phyloP scores from a whole-genome alignment of 2,329 filamentous ascomycete genomes.

The Monosporascus sp. region DNA sequence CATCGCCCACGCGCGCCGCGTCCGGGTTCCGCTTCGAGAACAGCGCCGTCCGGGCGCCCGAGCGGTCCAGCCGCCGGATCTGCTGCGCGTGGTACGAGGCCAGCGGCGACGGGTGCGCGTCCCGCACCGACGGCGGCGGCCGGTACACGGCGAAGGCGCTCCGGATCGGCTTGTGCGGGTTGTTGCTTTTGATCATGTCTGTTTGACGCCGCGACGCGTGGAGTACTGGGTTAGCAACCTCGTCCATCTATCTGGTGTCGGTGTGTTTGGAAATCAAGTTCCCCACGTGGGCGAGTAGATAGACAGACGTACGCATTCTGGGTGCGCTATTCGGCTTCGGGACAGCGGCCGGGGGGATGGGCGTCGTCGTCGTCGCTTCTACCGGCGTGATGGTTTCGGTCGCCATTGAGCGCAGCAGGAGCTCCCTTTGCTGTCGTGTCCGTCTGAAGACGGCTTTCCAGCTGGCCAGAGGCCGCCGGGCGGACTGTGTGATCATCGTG shows the following conservation, averaged over 20 bases:
- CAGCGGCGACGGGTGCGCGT: slow-evolving; percentile 62
- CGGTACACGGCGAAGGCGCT: slow-evolving; percentile 50
- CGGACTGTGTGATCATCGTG: slow-evolving; percentile 60
- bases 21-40: slow-evolving; percentile 76
- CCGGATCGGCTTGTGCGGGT: slow-evolving; percentile 26
- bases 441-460: slow-evolving; percentile 61
- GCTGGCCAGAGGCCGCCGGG: slow-evolving; percentile 64
- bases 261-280: background rate
- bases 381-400: slow-evolving; percentile 22
- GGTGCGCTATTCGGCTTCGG: slow-evolving; percentile 1
- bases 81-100: slow-evolving; percentile 61
- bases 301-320: slow-evolving; percentile 15
- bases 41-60: slow-evolving; percentile 72
- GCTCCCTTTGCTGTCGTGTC: slow-evolving; percentile 42
- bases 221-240: slow-evolving; percentile 3
- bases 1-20: slow-evolving; percentile 77
- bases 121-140: slow-evolving; percentile 49
- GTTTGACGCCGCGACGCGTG: background rate
- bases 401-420: slow-evolving; percentile 42
- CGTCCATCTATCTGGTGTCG: too few relatives aligned
- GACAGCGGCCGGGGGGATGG: slow-evolving; percentile 11
- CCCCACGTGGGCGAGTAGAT: background rate
- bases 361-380: slow-evolving; percentile 5
- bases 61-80: slow-evolving; percentile 73
- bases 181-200: slow-evolving; percentile 27